Evolutionary conservation across 1,284 basidiomycete genomes (phyloP).

Genomic region (Sanghuangporus sanghuang): DNA sequence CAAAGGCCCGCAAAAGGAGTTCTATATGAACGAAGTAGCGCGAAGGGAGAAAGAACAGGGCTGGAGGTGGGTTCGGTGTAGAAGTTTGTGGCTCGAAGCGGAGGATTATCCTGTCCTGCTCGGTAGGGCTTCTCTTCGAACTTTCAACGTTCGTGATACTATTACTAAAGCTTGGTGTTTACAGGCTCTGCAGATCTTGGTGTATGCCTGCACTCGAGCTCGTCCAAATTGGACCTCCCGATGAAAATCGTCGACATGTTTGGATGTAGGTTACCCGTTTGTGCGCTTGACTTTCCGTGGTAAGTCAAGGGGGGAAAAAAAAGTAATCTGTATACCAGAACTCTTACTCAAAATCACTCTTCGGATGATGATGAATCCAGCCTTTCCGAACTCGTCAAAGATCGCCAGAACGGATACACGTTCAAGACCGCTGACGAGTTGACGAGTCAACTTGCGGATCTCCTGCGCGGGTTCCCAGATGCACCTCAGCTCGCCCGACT

Average conservation of each 20-base stretch:
- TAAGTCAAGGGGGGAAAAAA: slow-evolving; percentile 33
- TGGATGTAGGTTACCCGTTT: slow-evolving; percentile 90
- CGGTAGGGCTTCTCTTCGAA: slow-evolving; percentile 49
- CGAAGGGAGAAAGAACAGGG: slow-evolving; percentile 45
- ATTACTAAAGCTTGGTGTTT: slow-evolving; percentile 1
- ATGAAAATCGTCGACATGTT: slow-evolving; percentile 99
- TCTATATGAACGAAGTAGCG: slow-evolving; percentile 66
- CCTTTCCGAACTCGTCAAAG: slow-evolving; percentile 81
- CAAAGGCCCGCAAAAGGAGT: slow-evolving; percentile 74
- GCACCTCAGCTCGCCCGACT: slow-evolving; percentile 45
- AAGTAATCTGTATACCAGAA: not conserved
- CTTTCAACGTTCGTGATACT: slow-evolving; percentile 4
- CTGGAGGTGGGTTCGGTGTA: slow-evolving; percentile 82
- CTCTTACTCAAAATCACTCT: too few relatives aligned
- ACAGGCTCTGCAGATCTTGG: slow-evolving; percentile 89
- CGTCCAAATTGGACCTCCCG: slow-evolving; percentile 88
- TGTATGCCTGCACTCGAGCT: slow-evolving; percentile 86
- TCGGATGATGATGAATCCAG: slow-evolving; percentile 34
- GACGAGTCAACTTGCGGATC: slow-evolving; percentile 62
- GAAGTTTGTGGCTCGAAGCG: slow-evolving; percentile 84
- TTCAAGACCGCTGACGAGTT: slow-evolving; percentile 72
- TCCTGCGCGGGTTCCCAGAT: slow-evolving; percentile 60
- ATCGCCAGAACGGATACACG: slow-evolving; percentile 77
- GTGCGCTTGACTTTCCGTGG: slow-evolving; percentile 87
- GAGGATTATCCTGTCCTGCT: slow-evolving; percentile 84